These are phyloP conservation scores for Epichloe gansuensis DNA, from an alignment of 2,329 filamentous ascomycete species.

Conservation along the genomic window DNA sequence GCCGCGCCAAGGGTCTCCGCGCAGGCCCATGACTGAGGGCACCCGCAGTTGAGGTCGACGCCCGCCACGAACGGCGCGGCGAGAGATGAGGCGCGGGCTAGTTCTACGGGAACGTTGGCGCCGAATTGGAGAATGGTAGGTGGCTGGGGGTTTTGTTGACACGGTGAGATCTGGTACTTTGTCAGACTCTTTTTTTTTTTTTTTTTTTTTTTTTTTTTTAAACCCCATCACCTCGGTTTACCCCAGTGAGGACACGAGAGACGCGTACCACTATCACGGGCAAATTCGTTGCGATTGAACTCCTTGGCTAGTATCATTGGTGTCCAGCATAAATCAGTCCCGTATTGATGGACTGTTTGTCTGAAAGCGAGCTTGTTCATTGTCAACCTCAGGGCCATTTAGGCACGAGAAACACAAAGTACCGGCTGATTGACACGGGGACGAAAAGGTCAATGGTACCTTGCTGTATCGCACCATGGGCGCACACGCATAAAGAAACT, in stretches of 20 bases:
- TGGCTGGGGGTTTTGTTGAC: constrained; percentile 38
- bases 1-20: constrained; percentile 55
- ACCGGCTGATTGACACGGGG: background rate
- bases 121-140: constrained; percentile 59
- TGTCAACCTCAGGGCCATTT: constrained; percentile 4
- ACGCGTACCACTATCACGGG: constrained; percentile 44
- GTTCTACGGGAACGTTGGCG: constrained; percentile 46
- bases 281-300: constrained; percentile 49
- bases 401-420: background rate
- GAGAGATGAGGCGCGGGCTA: constrained; percentile 49
- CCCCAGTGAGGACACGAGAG: too few species aligned
- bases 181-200: background rate
- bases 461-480: constrained; percentile 61
- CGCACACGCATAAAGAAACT: constrained; percentile 46
- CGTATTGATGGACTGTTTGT: constrained; percentile 52
- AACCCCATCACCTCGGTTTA: background rate
- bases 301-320: constrained; percentile 62
- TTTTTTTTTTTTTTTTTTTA: background rate
- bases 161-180: constrained; percentile 44
- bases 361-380: constrained; percentile 50
- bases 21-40: constrained; percentile 62
- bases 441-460: constrained; percentile 18
- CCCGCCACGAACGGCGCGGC: constrained; percentile 50
- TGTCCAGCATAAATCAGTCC: constrained; percentile 56
- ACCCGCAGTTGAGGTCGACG: constrained; percentile 61